Evolutionary conservation across 2,329 filamentous ascomycete genomes (phyloP), one percentile per base, ranked within the genome.

Genomic region (Mycosphaerella sp.): DNA sequence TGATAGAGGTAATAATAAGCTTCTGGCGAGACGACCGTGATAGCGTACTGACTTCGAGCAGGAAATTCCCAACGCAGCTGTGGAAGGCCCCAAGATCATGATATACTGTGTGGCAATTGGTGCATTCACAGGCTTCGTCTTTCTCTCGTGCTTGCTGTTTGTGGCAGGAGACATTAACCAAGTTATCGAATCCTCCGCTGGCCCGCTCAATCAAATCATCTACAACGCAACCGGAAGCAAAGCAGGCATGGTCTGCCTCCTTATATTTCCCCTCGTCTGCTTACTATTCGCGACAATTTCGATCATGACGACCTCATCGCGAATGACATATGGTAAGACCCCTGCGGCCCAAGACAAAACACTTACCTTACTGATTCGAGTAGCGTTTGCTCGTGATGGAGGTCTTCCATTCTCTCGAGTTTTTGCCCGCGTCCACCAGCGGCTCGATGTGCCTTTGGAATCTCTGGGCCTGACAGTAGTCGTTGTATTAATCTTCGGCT

Each of bases 61-160:
- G 40, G 69, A 71, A 36, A 70, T 70, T 31, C 68, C 67, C 0
- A 68, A 71, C 48, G 67, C 69, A 11, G 62, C 65, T 5, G 53
- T 66, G 14, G 66, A 67, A 52, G 69, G 64, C 1, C 69, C 69
- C 7, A 67, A 67, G 54, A 66, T 69, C 53, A 67, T 70, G 66
- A 66, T 71, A 14, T 69, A 68, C 51, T 68, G 66, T 50, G 68
- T 71, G 2, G 63, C 59, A 12, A 69, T 71, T 31, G 69, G 69
- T 8, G 56, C 66, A 3, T 64, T 66, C 45, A 70, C 68, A 1
- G 69, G 69, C 21, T 70, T 71, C 57, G 60, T 70, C 51, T 71
- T 70, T 58, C 53, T 71, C 17, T 62, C 64, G 40, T 67, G 63
- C 46, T 59, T 71, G n/a, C 62, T 71, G 3, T 70, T 71, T 51